Conservation (phyloP, 495 filamentous ascomycete species). For the Podospora pseudocomata region DNA sequence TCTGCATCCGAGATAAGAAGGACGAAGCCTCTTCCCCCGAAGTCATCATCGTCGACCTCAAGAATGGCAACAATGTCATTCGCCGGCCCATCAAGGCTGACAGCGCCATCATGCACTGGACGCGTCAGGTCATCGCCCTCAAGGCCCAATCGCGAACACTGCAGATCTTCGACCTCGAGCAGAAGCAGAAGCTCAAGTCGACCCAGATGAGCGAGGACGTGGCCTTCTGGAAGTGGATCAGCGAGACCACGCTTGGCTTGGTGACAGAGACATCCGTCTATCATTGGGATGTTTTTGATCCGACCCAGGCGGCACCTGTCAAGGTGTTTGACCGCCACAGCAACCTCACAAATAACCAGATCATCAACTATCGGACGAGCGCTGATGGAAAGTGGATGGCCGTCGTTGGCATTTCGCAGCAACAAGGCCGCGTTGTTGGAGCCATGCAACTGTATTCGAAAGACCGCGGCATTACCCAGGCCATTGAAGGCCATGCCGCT, state of each 20-base stretch:
- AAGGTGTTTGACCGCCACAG: slow-evolving; percentile 91
- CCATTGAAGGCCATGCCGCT: slow-evolving; percentile 96
- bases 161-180: slow-evolving; percentile 92
- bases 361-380: slow-evolving; percentile 98
- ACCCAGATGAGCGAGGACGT: slow-evolving; percentile 95
- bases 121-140: slow-evolving; percentile 89
- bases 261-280: slow-evolving; percentile 88
- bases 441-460: slow-evolving; percentile 96
- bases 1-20: slow-evolving; percentile 92
- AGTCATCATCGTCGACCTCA: slow-evolving; percentile 94
- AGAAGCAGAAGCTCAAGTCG: slow-evolving; percentile 91
- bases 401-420: slow-evolving; percentile 89
- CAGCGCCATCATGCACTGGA: slow-evolving; percentile 99
- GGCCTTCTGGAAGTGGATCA: slow-evolving; percentile 99
- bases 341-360: slow-evolving; percentile 88
- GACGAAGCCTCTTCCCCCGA: slow-evolving; percentile 77
- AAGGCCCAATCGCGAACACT: slow-evolving; percentile 88
- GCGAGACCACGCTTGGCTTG: slow-evolving; percentile 76
- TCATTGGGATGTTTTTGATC: slow-evolving; percentile 95
- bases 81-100: slow-evolving; percentile 96
- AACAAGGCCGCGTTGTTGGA: slow-evolving; percentile 88
- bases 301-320: slow-evolving; percentile 67
- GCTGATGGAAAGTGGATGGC: slow-evolving; percentile 98
- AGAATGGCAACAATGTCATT: slow-evolving; percentile 89
- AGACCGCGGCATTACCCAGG: slow-evolving; percentile 93